These are phyloP conservation scores for Xanthoparmelia taractica DNA, from an alignment of 495 filamentous ascomycete genomes.

Conservation along the genomic window DNA sequence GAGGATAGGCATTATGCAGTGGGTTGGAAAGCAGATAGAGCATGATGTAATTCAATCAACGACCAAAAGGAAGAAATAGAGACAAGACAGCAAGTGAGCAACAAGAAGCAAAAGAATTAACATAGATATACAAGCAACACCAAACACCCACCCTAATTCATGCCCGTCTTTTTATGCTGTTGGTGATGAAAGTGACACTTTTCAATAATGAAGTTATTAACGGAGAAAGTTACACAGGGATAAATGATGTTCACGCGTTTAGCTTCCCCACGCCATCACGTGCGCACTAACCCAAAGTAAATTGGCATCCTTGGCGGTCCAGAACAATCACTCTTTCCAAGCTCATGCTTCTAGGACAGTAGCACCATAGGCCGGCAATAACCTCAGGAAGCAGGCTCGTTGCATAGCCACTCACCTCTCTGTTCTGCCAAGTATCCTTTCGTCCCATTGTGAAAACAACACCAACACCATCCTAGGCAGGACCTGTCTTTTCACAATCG, in stretches of 20 bases:
- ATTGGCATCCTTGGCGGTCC: not conserved
- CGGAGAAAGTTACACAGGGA: not conserved
- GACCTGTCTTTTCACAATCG: too few species aligned
- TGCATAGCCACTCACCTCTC: too few species aligned
- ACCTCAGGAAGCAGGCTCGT: too few species aligned
- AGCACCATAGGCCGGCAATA: too few species aligned
- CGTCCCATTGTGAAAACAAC: too few species aligned
- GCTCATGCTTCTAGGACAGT: too few species aligned
- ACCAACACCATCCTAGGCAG: too few species aligned
- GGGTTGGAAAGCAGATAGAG: not conserved
- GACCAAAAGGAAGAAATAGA: not conserved
- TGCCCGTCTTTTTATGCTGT: not conserved
- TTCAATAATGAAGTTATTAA: not conserved
- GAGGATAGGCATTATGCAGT: conserved; percentile 49
- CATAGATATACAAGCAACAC: not conserved
- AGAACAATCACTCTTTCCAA: too few species aligned
- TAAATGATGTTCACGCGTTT: not conserved
- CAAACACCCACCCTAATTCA: not conserved
- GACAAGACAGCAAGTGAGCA: not conserved
- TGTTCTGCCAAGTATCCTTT: too few species aligned
- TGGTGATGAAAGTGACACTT: not conserved
- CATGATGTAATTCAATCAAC: not conserved
- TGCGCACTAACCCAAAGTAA: not conserved
- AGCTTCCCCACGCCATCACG: not conserved
- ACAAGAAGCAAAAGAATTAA: not conserved